Evolutionary conservation across 352 stramenopile genomes (phyloP).

Genomic region (Globisporangium iwayamae): DNA sequence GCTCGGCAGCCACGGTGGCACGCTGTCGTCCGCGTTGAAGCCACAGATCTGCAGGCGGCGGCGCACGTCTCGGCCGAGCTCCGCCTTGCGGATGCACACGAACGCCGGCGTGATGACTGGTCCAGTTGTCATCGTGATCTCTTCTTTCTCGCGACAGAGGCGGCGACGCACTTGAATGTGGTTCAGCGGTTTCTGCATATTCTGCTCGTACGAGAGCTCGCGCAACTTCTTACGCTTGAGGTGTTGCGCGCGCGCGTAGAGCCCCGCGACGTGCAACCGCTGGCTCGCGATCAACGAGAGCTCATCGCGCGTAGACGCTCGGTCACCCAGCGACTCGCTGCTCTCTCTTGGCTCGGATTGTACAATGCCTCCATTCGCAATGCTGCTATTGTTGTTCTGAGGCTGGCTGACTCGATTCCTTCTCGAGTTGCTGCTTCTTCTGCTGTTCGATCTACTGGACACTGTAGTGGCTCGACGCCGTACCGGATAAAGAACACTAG

Average conservation of each 20-base stretch:
- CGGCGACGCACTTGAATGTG: conserved; percentile 13
- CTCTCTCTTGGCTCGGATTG: not conserved
- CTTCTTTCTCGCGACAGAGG: conserved; percentile 3
- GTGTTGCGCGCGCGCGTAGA: conserved; percentile 5
- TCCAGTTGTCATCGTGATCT: not conserved
- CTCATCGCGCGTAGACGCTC: not conserved
- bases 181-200: conserved; percentile 10
- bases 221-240: conserved; percentile 5
- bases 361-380: not conserved
- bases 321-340: not conserved
- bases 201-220: conserved; percentile 1
- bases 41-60: conserved; percentile 6
- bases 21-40: conserved; percentile 15
- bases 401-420: not conserved
- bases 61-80: conserved; percentile 1
- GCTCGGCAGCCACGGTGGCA: conserved; percentile 13
- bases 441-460: not conserved
- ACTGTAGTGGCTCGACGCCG: not conserved
- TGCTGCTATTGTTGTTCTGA: not conserved
- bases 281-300: conserved; percentile 11
- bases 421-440: not conserved
- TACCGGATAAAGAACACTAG: not conserved
- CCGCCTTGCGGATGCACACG: conserved; percentile 11
- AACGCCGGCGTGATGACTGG: conserved; percentile 1
- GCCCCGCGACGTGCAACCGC: conserved; percentile 9